A percentile compares a stretch with the other conserved stretches of the same genome.
Evolutionary conservation across 2,329 filamentous ascomycete genomes (phyloP).

Genomic region (Fusarium longipes): DNA sequence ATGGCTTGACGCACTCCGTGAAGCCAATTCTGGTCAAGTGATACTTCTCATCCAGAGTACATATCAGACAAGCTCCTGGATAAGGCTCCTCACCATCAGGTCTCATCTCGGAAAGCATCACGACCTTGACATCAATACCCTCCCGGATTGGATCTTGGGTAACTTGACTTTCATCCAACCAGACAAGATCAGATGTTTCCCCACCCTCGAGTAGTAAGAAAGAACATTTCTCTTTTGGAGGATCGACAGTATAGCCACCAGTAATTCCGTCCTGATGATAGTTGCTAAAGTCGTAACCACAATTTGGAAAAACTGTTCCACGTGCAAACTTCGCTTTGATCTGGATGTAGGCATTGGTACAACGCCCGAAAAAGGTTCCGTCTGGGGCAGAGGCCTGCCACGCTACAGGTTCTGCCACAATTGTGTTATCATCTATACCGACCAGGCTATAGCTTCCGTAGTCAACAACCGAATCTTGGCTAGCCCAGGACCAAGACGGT

Average conservation of each 20-base stretch:
- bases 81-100: background rate
- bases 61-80: constrained; percentile 4
- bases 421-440: rapidly evolving
- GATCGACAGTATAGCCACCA: background rate
- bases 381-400: background rate
- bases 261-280: rapidly evolving
- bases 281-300: background rate
- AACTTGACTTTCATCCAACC: background rate
- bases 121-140: background rate
- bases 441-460: background rate
- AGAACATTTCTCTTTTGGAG: background rate
- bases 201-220: background rate
- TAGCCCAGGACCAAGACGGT: constrained; percentile 15
- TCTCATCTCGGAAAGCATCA: background rate
- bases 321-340: background rate
- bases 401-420: background rate
- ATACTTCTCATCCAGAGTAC: constrained; percentile 8
- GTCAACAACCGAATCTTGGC: background rate
- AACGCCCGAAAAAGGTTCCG: background rate
- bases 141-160: background rate
- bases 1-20: background rate
- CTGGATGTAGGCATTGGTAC: background rate
- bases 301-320: constrained; percentile 2
- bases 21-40: constrained; percentile 1
- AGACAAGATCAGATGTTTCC: constrained; percentile 3